A percentile compares a stretch with the other conserved stretches of the same genome.
Conservation (phyloP, 208 protist genomes). For the Leishmania tropica region DNA sequence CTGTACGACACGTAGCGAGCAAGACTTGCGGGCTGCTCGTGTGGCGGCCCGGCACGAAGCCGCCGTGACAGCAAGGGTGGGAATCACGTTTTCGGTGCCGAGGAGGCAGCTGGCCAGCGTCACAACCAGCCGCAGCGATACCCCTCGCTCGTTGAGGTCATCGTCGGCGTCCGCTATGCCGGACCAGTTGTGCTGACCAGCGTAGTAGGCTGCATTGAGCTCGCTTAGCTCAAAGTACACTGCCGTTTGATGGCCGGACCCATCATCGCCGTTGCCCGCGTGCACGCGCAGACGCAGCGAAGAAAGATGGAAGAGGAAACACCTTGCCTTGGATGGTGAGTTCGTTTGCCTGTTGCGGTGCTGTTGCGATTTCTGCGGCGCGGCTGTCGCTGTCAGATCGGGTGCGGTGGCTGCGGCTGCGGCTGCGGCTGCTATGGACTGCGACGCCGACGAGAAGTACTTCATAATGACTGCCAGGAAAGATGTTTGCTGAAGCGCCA, state of each 20-base stretch:
- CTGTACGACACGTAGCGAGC: conserved; percentile 12
- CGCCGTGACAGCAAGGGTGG: conserved; percentile 15
- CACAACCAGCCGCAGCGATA: conserved; percentile 8
- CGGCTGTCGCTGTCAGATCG: not conserved
- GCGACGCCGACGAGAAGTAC: conserved; percentile 17
- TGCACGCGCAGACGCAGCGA: conserved; percentile 22
- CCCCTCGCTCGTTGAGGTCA: not conserved
- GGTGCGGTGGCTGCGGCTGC: not conserved
- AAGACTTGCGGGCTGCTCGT: not conserved
- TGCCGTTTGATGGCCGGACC: not conserved
- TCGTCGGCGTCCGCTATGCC: not conserved
- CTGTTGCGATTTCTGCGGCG: not conserved
- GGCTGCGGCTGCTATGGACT: not conserved
- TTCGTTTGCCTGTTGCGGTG: not conserved
- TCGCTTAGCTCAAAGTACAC: conserved; percentile 22
- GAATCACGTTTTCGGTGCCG: conserved; percentile 20
- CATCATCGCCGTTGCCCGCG: conserved; percentile 4
- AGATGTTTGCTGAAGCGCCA: conserved; percentile 28
- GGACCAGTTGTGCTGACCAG: not conserved
- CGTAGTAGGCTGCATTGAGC: conserved; percentile 18
- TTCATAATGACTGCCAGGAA: conserved; percentile 9
- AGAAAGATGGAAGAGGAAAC: conserved; percentile 11
- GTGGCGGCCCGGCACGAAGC: not conserved
- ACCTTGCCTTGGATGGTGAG: not conserved
- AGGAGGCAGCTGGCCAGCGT: conserved; percentile 24